Evolutionary conservation across 1,284 basidiomycete genomes (phyloP), one percentile per base, ranked within the genome.

Genomic region (Trametes versicolor): DNA sequence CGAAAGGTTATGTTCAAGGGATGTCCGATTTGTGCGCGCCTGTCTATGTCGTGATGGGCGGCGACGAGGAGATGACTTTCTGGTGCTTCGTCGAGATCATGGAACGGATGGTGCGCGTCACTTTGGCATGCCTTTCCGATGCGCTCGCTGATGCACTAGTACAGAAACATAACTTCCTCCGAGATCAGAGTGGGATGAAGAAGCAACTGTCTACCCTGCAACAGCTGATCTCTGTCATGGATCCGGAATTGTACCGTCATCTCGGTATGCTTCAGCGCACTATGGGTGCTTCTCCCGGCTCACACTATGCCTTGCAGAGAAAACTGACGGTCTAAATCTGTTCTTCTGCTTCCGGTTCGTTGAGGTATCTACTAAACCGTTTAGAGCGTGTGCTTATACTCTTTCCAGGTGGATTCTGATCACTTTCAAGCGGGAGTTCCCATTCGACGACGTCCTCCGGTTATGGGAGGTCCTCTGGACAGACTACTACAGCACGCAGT

Each of bases 171-270:
- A 98, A 99, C 77, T 99, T 99, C 78, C 83, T 95, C 47, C 87
- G 95, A n/a, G 97, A 99, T 75, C 97, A 99, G 77, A 95, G 92
- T 66, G 97, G 98, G 2, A 99, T 99, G 97, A 97, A 96, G 82
- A 90, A 91, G 63, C 96, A 99, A 74, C 80, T 99, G 23, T 87
- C 91, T 48, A 93, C 93, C 7, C 80, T 99, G 49, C 97, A 99
- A 74, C 91, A 97, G 71, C 81, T 99, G 27, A 94, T 99, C 48
- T 86, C 87, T 21, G 86, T 97, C 37, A 97, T 99, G 93, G 97
- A 99, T 75, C 96, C 96, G 0, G 94, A 97, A 72, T 79, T 98
- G 29, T 97, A 95, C 76, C 87, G 89, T 51, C 95, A 97, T 78
- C 80, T 97, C 61, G 93, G 92, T 93, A 70, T 55, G 81, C 71